Evolutionary conservation across 768 basidiomycete species (phyloP).

Genomic region (Trametes cinnabarina): DNA sequence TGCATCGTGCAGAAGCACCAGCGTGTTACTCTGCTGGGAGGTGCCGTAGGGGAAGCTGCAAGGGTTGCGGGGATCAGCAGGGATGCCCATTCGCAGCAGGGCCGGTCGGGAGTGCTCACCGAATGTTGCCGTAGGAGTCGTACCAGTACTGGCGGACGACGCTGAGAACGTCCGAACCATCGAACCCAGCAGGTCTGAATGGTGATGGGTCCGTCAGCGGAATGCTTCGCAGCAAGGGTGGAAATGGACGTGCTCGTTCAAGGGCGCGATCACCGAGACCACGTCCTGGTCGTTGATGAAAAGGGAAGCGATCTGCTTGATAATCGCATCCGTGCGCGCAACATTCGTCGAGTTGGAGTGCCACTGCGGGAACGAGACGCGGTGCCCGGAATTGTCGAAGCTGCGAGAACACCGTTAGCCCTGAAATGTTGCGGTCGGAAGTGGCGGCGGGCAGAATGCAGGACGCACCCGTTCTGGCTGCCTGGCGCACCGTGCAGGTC

Average conservation of each 20-base stretch:
- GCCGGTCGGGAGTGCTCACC: conserved; percentile 37
- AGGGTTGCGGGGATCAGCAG: not conserved
- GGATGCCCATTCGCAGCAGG: not conserved
- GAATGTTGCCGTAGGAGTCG: conserved; percentile 73
- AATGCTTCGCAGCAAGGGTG: not conserved
- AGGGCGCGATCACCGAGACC: conserved; percentile 67
- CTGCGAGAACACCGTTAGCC: conserved; percentile 34
- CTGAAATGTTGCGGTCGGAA: not conserved
- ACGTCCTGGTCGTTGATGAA: conserved; percentile 52
- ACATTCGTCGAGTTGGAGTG: conserved; percentile 65
- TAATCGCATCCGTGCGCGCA: conserved; percentile 61
- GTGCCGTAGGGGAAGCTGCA: conserved; percentile 43
- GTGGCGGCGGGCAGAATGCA: not conserved
- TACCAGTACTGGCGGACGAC: conserved; percentile 62
- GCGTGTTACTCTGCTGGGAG: conserved; percentile 49
- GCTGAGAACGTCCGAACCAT: conserved; percentile 48
- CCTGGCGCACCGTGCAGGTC: conserved; percentile 76
- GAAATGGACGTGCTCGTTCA: conserved; percentile 63
- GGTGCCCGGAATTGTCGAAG: conserved; percentile 81
- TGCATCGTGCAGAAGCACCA: conserved; percentile 74
- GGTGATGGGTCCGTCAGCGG: not conserved
- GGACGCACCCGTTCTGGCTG: conserved; percentile 73
- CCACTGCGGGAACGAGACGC: conserved; percentile 61
- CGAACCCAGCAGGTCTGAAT: conserved; percentile 69
- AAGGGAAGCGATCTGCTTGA: conserved; percentile 59